Evolutionary conservation across 768 basidiomycete genomes (phyloP), one percentile per base, ranked within the genome.

Genomic region (Brasilioporus rufonigricans): DNA sequence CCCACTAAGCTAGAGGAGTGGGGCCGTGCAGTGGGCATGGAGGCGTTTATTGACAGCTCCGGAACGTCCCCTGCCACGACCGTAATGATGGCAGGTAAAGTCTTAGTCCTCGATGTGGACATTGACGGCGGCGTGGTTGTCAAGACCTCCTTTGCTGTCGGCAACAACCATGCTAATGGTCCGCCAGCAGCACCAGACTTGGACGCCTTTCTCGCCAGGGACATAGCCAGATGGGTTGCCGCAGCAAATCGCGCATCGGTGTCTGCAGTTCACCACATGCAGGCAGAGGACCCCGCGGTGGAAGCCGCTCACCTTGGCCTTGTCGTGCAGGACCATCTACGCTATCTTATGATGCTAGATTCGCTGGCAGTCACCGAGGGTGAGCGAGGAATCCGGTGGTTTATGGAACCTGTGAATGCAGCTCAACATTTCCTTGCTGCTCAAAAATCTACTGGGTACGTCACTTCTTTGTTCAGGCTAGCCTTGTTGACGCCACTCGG

Each of bases 91-190:
- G 90, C 84, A 4, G 90, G 90, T 2, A 89, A 89, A 66, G 83
- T 90, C n/a, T 73, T 92, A 11, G 89, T 91, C 32, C 72, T 91
- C 50, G 90, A 92, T 65, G 77, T 91, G 55, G 85, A 89, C 60
- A 80, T 92, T 58, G 69, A 72, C 13, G 69, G 62, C 44, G 56
- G 57, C 26, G 77, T 79, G 0, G 79, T 74, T 38, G 81, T 89
- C 60, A 91, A 89, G 66, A 88, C 86, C 2, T 84, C 87, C 9
- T 90, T 87, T 67, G 90, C 87, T 1, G 76, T 82, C 29, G 64
- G 70, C 24, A 69, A 73, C 32, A 71, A 76, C n/a, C 76, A 73
- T 41, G 72, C 79, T 3, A 80, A 74, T 33, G 78, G 79, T 6
- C 48, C 68, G 5, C 82, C 84, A 2, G 69, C 74, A 29, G 64